Evolutionary conservation across 768 basidiomycete genomes (phyloP).

Genomic region (Clavaria fumosa): DNA sequence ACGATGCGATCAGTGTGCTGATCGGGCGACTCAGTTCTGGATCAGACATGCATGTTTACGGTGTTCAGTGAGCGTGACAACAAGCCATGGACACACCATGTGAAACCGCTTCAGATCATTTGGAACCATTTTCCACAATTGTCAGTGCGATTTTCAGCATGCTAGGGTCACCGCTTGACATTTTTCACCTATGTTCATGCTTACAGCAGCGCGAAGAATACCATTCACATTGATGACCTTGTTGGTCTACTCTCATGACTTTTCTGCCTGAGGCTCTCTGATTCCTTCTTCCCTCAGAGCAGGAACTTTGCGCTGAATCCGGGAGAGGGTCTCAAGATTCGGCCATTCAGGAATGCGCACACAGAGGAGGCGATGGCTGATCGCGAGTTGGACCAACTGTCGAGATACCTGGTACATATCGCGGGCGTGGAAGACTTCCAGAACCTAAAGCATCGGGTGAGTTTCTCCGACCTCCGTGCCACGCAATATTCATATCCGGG

Average conservation of each 20-base stretch:
- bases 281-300: constrained; percentile 25
- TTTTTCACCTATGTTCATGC: not conserved
- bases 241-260: constrained; percentile 22
- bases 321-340: constrained; percentile 67
- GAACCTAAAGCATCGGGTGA: constrained; percentile 50
- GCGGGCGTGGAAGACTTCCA: constrained; percentile 46
- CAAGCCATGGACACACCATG: constrained; percentile 65
- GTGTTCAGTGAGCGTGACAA: constrained; percentile 62
- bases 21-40: constrained; percentile 37
- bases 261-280: constrained; percentile 1
- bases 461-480: constrained; percentile 8
- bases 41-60: constrained; percentile 82
- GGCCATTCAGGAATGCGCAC: constrained; percentile 67
- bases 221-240: constrained; percentile 81
- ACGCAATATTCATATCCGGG: not conserved
- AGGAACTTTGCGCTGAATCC: constrained; percentile 86
- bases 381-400: constrained; percentile 51
- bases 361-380: constrained; percentile 48
- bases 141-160: constrained; percentile 22
- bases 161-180: not conserved
- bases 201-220: constrained; percentile 47
- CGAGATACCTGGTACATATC: constrained; percentile 50
- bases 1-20: not conserved
- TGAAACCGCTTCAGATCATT: constrained; percentile 71
- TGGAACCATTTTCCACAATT: constrained; percentile 81